Evolutionary conservation across 2,329 filamentous ascomycete genomes (phyloP), one percentile per base, ranked within the genome.

Genomic region (Colletotrichum filicis): DNA sequence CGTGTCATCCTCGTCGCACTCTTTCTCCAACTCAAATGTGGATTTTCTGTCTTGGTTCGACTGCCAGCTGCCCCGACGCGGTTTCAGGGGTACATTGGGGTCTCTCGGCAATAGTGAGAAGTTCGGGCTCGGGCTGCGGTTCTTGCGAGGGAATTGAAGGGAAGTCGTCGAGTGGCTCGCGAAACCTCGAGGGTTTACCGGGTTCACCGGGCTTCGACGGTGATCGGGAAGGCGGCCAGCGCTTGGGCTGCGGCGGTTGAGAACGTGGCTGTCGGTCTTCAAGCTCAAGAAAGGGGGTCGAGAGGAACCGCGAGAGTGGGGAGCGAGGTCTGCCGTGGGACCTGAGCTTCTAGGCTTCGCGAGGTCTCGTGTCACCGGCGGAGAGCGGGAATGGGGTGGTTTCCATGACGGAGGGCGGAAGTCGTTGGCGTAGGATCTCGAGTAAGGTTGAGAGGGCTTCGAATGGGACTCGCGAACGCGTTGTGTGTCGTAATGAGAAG

Each of bases 1-100:
- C 66, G 92, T 92, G 66, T 95, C 92, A 76, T 95, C 93, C 63
- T 92, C 90, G 76, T 94, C 91, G 74, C 89, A 95, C 79, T 96
- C 94, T 67, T 90, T 89, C 79, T 97, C 94, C 65, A 95, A 85
- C 77, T 95, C 91, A 73, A 91, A 84, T 1, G 90, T 87, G 0
- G 92, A 91, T 80, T 95, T 96, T 70, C 92, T 87, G 55, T 90
- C 87, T 5, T 85, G 84, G 57, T 85, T 89, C 0, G 92, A 88
- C 80, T 95, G 92, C 93, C 93, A 95, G 85, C 88, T 95, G 81
- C 91, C 90, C 84, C 91, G 85, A 62, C 88, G 85, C 5, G 86
- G 83, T 73, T 82, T 83, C 58, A 80, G 64, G 28, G 78, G 76
- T 2, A 83, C 77, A 49, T 79, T 84, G 0, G 85, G 83, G 55